phyloP scores from a whole-genome alignment of 1,284 basidiomycete species.

The Leccinum brunneo-olivaceum region DNA sequence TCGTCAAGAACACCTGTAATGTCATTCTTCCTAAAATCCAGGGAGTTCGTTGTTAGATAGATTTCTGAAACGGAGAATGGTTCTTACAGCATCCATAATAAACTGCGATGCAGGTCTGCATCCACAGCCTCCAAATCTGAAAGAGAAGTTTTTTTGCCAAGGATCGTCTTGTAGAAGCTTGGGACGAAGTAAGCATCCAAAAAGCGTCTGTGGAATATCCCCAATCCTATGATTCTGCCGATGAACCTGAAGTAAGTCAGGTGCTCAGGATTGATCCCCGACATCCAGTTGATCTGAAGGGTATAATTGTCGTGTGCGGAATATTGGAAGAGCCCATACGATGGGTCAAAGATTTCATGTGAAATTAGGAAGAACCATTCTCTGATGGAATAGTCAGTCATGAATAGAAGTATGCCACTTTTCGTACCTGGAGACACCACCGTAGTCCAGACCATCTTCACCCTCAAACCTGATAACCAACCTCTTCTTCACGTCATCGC shows the following conservation, averaged over 20 bases:
- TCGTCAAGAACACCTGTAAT: constrained; percentile 93
- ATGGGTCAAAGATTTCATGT: constrained; percentile 98
- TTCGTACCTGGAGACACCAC: constrained; percentile 85
- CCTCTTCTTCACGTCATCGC: constrained; percentile 93
- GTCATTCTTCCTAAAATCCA: constrained; percentile 77
- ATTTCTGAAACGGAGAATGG: neutral
- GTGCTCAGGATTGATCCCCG: constrained; percentile 97
- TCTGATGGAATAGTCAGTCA: constrained; percentile 37
- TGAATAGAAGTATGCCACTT: neutral
- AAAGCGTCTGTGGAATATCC: constrained; percentile 98
- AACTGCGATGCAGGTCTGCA: constrained; percentile 82
- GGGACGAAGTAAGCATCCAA: constrained; percentile 98
- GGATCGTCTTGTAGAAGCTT: constrained; percentile 98
- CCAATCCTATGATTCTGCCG: constrained; percentile 87
- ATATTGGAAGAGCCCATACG: constrained; percentile 99
- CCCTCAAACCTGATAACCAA: constrained; percentile 99
- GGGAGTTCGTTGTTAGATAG: constrained; percentile 4
- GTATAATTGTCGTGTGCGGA: constrained; percentile 99
- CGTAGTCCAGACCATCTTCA: constrained; percentile 97
- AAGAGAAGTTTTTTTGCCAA: constrained; percentile 80
- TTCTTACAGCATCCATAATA: constrained; percentile 94
- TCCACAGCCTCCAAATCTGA: constrained; percentile 90
- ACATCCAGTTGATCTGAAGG: constrained; percentile 95
- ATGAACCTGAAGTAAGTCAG: constrained; percentile 99
- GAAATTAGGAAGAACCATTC: constrained; percentile 99